Base-by-base conservation (phyloP, 176 grass and related monocot species). In the Aegilops sharonensis region DNA sequence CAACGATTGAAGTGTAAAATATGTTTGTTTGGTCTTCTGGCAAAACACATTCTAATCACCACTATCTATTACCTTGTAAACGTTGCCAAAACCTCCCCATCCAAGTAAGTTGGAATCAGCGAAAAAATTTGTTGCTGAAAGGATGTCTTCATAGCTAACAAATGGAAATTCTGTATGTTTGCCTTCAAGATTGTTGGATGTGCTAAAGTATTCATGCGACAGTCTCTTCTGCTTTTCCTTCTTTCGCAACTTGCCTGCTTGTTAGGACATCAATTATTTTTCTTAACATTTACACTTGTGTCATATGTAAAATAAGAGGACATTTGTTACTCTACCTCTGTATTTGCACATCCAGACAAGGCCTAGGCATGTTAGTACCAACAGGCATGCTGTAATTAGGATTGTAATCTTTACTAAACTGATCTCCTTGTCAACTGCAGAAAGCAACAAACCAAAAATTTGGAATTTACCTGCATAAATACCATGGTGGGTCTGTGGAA, bases 11-110 rank as follows among this genome's bases (percentile, higher is more conserved):
- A 71, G 9, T 45, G 35, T 23, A 71, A 71, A 12, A n/a, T 71
- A 23, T 2, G 34, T 10, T 40, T 6, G 36, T 42, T 23, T 71
- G 2, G 0, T 42, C 39, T 23, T 72, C 4, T 52, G 5, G 5
- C 0, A 27, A 21, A 30, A 43, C n/a, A 21, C 81, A 73, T 6
- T 56, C 9, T 56, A 30, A 11, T 8, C 0, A 56, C 25, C 2
- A 68, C 3, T 65, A 73, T 17, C 40, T 13, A 4, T 84, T 90
- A 94, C 90, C 43, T 45, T 45, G 43, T 45, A 45, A 12, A 45
- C 11, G 1, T 45, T 45, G 43, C 43, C 43, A 12, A 45, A 45
- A 45, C 43, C 11, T 45, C 43, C 43, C 10, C 43, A 10, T 45
- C 43, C 43, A 45, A 45, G 43, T 10, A 45, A 45, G 43, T 45